A percentile compares a stretch with the other conserved stretches of the same genome.
Evolutionary conservation across 2,329 filamentous ascomycete genomes (phyloP).

Genomic region (Cytospora leucostoma): DNA sequence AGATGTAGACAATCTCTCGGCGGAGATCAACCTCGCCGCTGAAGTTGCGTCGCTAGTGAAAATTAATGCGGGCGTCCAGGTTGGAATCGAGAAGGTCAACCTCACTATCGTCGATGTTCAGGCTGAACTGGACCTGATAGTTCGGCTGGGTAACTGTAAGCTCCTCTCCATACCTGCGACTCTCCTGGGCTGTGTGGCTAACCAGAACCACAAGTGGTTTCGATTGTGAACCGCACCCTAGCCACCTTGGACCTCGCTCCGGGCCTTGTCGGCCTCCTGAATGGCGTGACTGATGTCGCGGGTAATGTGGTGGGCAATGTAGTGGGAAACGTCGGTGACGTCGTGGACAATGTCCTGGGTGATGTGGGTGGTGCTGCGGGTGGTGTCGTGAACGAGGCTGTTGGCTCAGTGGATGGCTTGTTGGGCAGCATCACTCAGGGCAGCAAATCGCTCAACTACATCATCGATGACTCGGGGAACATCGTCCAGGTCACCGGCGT

Average conservation of each 20-base stretch:
- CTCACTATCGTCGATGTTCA: constrained; percentile 63
- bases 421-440: constrained; percentile 61
- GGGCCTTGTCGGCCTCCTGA: constrained; percentile 57
- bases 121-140: constrained; percentile 59
- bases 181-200: not conserved
- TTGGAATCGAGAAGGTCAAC: constrained; percentile 54
- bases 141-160: constrained; percentile 54
- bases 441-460: constrained; percentile 54
- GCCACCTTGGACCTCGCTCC: constrained; percentile 62
- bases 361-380: too few species aligned
- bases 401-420: constrained; percentile 60
- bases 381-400: constrained; percentile 50
- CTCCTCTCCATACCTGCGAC: too few species aligned
- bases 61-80: constrained; percentile 55
- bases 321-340: too few species aligned
- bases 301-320: constrained; percentile 50
- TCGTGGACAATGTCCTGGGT: too few species aligned
- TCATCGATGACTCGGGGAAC: constrained; percentile 63
- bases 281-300: constrained; percentile 54
- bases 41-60: constrained; percentile 59
- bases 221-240: constrained; percentile 63
- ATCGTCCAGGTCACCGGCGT: constrained; percentile 59
- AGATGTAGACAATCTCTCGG: constrained; percentile 58
- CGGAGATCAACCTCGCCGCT: constrained; percentile 61
- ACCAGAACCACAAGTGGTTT: constrained; percentile 44